A percentile compares a stretch with the other conserved stretches of the same genome.
These are phyloP conservation scores for Ascocoryne sarcoides DNA, from an alignment of 2,329 filamentous ascomycete genomes.

Conservation along the genomic window DNA sequence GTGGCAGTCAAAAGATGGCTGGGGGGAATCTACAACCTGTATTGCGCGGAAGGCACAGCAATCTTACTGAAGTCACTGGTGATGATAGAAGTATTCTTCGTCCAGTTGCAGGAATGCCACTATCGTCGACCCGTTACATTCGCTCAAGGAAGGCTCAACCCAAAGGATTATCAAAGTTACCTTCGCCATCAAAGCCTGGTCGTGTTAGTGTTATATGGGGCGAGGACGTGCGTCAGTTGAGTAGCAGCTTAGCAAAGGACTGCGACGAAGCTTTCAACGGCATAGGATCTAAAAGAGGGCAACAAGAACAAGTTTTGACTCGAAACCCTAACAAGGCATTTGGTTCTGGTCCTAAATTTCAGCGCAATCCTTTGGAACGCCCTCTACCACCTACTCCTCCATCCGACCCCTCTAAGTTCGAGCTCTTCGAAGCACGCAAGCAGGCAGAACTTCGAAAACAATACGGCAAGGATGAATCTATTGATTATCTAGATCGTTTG, in stretches of 20 bases:
- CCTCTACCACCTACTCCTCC: constrained; percentile 27
- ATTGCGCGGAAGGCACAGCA: constrained; percentile 15
- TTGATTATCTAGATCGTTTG: constrained; percentile 38
- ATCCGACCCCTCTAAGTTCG: constrained; percentile 23
- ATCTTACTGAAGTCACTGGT: constrained; percentile 17
- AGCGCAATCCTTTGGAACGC: constrained; percentile 17
- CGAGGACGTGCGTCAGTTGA: constrained; percentile 77
- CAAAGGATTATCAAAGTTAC: constrained; percentile 4
- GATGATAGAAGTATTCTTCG: constrained; percentile 15
- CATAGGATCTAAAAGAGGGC: neutral
- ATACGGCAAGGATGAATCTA: constrained; percentile 28
- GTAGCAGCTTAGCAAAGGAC: constrained; percentile 75
- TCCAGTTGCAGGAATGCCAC: constrained; percentile 6
- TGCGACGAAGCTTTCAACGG: constrained; percentile 90
- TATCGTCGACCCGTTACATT: constrained; percentile 22
- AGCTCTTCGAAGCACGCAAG: constrained; percentile 24
- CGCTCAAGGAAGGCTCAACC: constrained; percentile 22
- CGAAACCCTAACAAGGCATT: neutral
- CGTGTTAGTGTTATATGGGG: constrained; percentile 38
- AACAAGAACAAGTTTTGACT: neutral
- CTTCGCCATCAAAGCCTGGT: constrained; percentile 10
- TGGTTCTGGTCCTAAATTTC: constrained; percentile 1
- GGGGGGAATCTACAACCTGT: neutral
- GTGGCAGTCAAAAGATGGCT: constrained; percentile 5
- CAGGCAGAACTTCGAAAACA: constrained; percentile 23